These are phyloP conservation scores for Acer saccharum DNA, from an alignment of 345 rosid species.

Conservation along the genomic window DNA sequence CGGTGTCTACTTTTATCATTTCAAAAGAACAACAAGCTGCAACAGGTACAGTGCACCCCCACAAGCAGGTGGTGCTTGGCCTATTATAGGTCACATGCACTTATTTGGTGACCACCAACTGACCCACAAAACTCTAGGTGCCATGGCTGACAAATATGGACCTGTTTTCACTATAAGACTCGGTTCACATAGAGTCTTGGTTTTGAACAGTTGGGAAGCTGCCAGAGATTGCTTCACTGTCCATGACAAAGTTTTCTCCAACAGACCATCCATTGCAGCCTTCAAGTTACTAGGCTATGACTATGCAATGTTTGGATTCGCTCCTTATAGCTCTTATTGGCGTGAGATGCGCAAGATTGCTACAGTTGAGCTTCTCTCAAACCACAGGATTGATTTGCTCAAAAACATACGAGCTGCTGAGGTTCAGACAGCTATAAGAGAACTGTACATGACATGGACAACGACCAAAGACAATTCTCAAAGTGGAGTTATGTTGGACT, in stretches of 20 bases:
- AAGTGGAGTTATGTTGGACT: constrained; percentile 32
- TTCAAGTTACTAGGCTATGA: constrained; percentile 26
- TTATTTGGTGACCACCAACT: constrained; percentile 4
- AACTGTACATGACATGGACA: constrained; percentile 27
- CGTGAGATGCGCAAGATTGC: constrained; percentile 37
- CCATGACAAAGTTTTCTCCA: constrained; percentile 33
- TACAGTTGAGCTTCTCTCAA: constrained; percentile 31
- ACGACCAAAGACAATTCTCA: not conserved
- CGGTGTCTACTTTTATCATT: not conserved
- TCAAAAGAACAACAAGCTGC: not conserved
- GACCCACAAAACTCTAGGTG: constrained; percentile 33
- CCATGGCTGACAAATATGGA: constrained; percentile 44
- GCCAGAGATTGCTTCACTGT: constrained; percentile 41
- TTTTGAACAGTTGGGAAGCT: constrained; percentile 37
- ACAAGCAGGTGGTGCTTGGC: constrained; percentile 12
- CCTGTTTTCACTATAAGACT: constrained; percentile 39
- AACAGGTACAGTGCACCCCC: not conserved
- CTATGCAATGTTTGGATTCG: constrained; percentile 29
- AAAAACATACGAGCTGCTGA: constrained; percentile 29
- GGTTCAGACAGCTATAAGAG: constrained; percentile 21
- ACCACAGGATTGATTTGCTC: constrained; percentile 25
- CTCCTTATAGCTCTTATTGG: constrained; percentile 38
- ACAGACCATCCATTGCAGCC: constrained; percentile 29
- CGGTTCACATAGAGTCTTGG: constrained; percentile 37
- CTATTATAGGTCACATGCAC: constrained; percentile 20